Conservation (phyloP, 805 yeast species). For the Ogataea chonburiensis region DNA sequence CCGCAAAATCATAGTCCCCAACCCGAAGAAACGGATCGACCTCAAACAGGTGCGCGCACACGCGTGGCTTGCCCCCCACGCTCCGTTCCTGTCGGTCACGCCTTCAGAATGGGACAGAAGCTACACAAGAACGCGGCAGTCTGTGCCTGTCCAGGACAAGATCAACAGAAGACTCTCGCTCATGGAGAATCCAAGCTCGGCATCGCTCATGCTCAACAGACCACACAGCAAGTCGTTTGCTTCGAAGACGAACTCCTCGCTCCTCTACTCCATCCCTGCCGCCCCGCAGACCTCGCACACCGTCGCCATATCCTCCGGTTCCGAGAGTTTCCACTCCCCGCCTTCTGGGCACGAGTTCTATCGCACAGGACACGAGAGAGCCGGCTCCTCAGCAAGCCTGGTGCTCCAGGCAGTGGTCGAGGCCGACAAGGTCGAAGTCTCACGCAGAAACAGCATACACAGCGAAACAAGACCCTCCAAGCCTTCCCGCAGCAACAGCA, state of each 20-base stretch:
- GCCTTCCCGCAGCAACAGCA: slow-evolving; percentile 18
- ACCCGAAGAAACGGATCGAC: slow-evolving; percentile 73
- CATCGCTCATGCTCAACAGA: slow-evolving; percentile 37
- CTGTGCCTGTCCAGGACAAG: slow-evolving; percentile 25
- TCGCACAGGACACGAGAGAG: slow-evolving; percentile 26
- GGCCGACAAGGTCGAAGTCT: slow-evolving; percentile 46
- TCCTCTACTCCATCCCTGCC: slow-evolving; percentile 51
- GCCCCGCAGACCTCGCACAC: slow-evolving; percentile 63
- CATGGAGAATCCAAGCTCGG: slow-evolving; percentile 44
- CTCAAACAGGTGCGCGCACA: slow-evolving; percentile 74
- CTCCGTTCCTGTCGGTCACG: slow-evolving; percentile 74
- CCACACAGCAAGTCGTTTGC: slow-evolving; percentile 36
- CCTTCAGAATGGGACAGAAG: slow-evolving; percentile 88
- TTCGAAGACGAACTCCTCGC: slow-evolving; percentile 37
- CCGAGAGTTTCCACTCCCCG: slow-evolving; percentile 25
- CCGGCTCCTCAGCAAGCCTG: slow-evolving; percentile 55
- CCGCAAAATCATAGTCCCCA: slow-evolving; percentile 78
- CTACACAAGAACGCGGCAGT: slow-evolving; percentile 41
- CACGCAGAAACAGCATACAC: slow-evolving; percentile 33
- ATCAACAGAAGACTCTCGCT: slow-evolving; percentile 40
- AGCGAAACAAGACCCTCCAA: slow-evolving; percentile 18
- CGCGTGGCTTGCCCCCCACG: slow-evolving; percentile 86
- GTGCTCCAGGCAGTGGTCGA: slow-evolving; percentile 75
- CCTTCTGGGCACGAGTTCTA: slow-evolving; percentile 16
- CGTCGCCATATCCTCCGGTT: slow-evolving; percentile 34